Conservation (phyloP, 345 rosid species). For the Gossypioides kirkii region DNA sequence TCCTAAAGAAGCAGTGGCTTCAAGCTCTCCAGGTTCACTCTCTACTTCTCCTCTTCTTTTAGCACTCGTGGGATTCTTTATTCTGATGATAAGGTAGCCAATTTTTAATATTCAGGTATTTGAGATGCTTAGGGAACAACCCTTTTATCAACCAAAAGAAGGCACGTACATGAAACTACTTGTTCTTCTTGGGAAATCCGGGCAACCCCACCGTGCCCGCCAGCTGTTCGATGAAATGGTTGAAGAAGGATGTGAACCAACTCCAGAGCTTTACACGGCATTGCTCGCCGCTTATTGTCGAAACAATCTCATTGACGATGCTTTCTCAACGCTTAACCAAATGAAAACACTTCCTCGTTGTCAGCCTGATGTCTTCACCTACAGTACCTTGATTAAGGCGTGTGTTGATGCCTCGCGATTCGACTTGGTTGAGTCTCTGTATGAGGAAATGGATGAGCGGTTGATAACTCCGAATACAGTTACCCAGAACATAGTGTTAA, state of each 20-base stretch:
- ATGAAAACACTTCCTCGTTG: conserved; percentile 72
- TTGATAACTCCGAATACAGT: conserved; percentile 69
- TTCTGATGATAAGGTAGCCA: not conserved
- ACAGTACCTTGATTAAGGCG: conserved; percentile 67
- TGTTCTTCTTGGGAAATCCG: conserved; percentile 63
- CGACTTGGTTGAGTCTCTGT: conserved; percentile 56
- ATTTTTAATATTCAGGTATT: conserved; percentile 43
- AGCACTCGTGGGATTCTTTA: not conserved
- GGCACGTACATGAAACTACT: conserved; percentile 80
- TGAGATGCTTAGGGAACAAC: conserved; percentile 63
- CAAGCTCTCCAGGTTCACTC: conserved; percentile 66
- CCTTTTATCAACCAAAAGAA: conserved; percentile 74
- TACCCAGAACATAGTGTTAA: conserved; percentile 79
- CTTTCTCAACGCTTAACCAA: conserved; percentile 46
- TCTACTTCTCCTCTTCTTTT: not conserved
- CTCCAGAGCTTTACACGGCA: conserved; percentile 74
- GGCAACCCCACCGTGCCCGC: conserved; percentile 58
- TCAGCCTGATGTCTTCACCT: conserved; percentile 80
- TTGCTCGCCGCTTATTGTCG: conserved; percentile 71
- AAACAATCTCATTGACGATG: conserved; percentile 54
- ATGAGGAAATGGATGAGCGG: conserved; percentile 68
- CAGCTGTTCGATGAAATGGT: conserved; percentile 77
- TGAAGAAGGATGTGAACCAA: conserved; percentile 69
- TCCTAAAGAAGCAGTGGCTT: conserved; percentile 72
- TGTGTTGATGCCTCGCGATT: conserved; percentile 59